Conservation (phyloP, 1,284 basidiomycete genomes). For the Fistulinella staudtii region DNA sequence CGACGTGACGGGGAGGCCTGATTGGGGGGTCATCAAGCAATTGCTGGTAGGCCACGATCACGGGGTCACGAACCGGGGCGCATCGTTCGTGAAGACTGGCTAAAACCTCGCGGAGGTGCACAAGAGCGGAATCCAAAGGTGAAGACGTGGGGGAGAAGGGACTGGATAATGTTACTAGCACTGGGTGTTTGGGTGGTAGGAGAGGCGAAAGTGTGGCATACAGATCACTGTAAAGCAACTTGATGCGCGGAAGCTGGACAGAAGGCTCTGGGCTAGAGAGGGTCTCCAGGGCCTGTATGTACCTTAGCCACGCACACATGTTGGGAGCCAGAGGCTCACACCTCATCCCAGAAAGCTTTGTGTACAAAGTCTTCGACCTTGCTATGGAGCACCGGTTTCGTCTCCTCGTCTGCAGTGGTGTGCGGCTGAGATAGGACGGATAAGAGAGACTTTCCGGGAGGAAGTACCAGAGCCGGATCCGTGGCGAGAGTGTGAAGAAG, state of each 20-base stretch:
- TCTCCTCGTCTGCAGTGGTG: constrained; percentile 22
- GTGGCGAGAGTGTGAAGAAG: constrained; percentile 62
- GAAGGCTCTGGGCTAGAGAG: constrained; percentile 44
- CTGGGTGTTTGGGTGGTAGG: constrained; percentile 47
- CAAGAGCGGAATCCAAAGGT: constrained; percentile 54
- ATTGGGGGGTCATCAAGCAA: constrained; percentile 37
- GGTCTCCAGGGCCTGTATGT: constrained; percentile 37
- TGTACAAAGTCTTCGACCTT: constrained; percentile 55
- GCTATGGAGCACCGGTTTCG: constrained; percentile 38
- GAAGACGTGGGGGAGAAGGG: constrained; percentile 63
- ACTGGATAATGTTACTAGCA: constrained; percentile 47
- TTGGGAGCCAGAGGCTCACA: constrained; percentile 28
- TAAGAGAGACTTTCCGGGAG: constrained; percentile 64
- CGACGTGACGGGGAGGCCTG: constrained; percentile 12
- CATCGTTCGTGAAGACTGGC: constrained; percentile 52
- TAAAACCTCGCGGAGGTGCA: constrained; percentile 49
- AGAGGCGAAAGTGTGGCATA: constrained; percentile 47
- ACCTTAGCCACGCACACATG: constrained; percentile 17
- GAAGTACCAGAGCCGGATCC: constrained; percentile 53
- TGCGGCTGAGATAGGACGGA: constrained; percentile 51
- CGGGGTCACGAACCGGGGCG: constrained; percentile 58
- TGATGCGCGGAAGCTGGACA: constrained; percentile 47
- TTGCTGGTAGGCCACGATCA: constrained; percentile 44
- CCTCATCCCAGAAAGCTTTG: constrained; percentile 70
- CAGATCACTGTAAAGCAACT: constrained; percentile 52